These are phyloP conservation scores for Pterocarpus macrocarpus DNA, from an alignment of 306 rosid genomes.

Conservation along the genomic window DNA sequence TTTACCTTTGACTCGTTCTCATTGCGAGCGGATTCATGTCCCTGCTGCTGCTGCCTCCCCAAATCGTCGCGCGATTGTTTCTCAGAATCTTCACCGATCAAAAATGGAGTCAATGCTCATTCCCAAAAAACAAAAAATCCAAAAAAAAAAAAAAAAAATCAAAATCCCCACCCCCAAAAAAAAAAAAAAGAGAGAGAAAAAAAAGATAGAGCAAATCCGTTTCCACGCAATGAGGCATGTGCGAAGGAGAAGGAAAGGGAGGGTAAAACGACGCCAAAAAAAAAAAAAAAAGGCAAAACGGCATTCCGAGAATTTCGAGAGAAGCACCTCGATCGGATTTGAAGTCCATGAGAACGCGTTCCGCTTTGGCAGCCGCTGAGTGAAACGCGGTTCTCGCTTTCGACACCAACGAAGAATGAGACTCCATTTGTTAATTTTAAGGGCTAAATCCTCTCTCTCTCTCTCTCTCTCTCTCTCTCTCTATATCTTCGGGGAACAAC, in stretches of 20 bases:
- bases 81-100: constrained; percentile 70
- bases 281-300: neutral
- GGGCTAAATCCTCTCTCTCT: neutral
- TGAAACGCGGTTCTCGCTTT: constrained; percentile 90
- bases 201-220: constrained; percentile 35
- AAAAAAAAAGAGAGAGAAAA: neutral
- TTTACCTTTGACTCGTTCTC: constrained; percentile 68
- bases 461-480: neutral
- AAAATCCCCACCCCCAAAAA: neutral
- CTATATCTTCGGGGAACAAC: neutral
- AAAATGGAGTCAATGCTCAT: constrained; percentile 40
- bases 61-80: constrained; percentile 55
- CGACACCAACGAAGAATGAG: constrained; percentile 80
- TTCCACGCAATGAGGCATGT: constrained; percentile 22
- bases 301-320: neutral
- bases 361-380: constrained; percentile 98
- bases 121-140: neutral
- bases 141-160: neutral
- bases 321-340: constrained; percentile 77
- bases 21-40: constrained; percentile 48
- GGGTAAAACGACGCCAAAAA: neutral
- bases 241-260: neutral
- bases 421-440: constrained; percentile 60
- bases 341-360: constrained; percentile 73
- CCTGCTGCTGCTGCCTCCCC: constrained; percentile 21